Conservation (phyloP, 441 rosid genomes). For the Arabidopsis lyrata region DNA sequence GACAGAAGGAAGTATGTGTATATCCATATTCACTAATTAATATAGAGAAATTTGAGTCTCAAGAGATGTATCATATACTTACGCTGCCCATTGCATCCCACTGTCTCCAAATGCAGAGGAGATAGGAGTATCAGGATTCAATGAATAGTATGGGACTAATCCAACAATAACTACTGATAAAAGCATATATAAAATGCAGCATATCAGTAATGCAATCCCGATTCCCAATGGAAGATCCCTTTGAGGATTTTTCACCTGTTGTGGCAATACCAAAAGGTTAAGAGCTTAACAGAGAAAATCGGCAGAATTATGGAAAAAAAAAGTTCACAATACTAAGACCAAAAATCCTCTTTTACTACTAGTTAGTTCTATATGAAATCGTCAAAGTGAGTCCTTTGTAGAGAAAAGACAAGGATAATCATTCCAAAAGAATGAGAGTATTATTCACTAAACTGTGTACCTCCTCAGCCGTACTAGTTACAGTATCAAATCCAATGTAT, state of each 20-base stretch:
- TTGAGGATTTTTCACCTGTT: constrained; percentile 81
- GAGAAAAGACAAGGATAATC: constrained; percentile 12
- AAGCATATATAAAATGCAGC: constrained; percentile 83
- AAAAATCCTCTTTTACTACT: constrained; percentile 1
- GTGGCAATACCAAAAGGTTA: constrained; percentile 26
- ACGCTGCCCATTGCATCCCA: constrained; percentile 98
- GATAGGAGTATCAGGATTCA: constrained; percentile 92
- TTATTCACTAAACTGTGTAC: constrained; percentile 45
- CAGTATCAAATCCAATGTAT: constrained; percentile 87
- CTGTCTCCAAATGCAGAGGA: constrained; percentile 87
- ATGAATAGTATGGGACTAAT: constrained; percentile 77
- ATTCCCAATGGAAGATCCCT: constrained; percentile 88
- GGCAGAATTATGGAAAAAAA: constrained; percentile 5
- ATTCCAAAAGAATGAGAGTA: not conserved
- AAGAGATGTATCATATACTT: constrained; percentile 48
- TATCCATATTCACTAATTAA: constrained; percentile 7
- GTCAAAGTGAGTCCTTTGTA: not conserved
- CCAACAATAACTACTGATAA: constrained; percentile 90
- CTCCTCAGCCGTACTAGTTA: constrained; percentile 92
- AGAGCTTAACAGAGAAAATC: not conserved
- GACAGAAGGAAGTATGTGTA: constrained; percentile 13
- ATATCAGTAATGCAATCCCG: constrained; percentile 73
- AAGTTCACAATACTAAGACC: constrained; percentile 10
- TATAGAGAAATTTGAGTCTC: constrained; percentile 26
- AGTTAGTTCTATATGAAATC: not conserved